Base-by-base conservation (phyloP, 768 basidiomycete genomes). In the Leccinum subgranulosum region DNA sequence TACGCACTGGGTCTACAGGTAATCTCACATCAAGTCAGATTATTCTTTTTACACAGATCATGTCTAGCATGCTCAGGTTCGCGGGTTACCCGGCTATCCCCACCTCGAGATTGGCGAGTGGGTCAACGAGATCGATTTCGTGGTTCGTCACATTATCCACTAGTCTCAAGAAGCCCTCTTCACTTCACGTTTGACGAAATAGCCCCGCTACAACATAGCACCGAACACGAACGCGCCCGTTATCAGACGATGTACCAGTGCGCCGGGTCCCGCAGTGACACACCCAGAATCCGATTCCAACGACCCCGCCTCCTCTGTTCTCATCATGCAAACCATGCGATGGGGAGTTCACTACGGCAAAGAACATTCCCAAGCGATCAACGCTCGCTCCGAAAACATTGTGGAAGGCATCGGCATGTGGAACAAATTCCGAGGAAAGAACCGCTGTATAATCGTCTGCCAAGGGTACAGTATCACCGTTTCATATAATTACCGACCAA, bases 331-430 rank as follows among this genome's bases (percentile, higher is more conserved):
- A 34, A 87, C 88, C 0, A 93, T 92, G 92, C 86, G 81, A 57
- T 98, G 94, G 94, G 94, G 95, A 7, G 77, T 95, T 1, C 92
- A 91, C 67, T 76, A 81, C 54, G 72, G 76, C 39, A 90, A 94
- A 60, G 84, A 87, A 60, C 6, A 78, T 0, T 73, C 94, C 43
- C 91, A 83, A 64, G 97, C 95, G 1, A 96, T 91, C 59, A 98
- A 98, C 62, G 94, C 95, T 0, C 84, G 94, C 19, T 79, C 85
- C 2, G 96, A 98, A 73, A 88, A 86, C 53, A 77, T 98, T 29
- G 67, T 86, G 6, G 83, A 86, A 49, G 82, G 87, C 21, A 81
- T 84, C 4, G 89, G 90, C 0, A 88, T 95, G 81, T 98, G 96
- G 96, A 85, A 76, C 17, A 82, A 82, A 59, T 81, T 94, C 63